These are phyloP conservation scores for Candida ascalaphidarum DNA, from an alignment of 805 yeast species.

Conservation along the genomic window DNA sequence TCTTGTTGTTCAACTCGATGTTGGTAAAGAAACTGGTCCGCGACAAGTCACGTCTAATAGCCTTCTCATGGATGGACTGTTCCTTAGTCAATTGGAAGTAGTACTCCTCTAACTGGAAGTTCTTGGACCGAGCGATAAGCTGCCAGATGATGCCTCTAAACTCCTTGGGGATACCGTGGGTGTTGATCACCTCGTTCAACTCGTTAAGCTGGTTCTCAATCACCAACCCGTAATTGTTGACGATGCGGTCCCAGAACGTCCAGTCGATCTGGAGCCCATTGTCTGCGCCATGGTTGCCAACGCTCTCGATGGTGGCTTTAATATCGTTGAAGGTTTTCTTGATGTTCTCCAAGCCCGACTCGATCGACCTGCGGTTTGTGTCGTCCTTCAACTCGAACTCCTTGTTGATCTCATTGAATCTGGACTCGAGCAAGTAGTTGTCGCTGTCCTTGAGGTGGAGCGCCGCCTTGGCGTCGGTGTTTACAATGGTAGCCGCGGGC, in stretches of 20 bases:
- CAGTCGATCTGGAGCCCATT: conserved; percentile 51
- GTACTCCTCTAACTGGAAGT: conserved; percentile 50
- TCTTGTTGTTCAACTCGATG: conserved; percentile 44
- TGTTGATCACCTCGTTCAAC: conserved; percentile 51
- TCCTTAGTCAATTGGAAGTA: conserved; percentile 42
- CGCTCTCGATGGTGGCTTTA: conserved; percentile 37
- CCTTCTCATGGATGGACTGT: conserved; percentile 58
- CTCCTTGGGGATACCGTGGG: conserved; percentile 73
- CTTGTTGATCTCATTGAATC: conserved; percentile 48
- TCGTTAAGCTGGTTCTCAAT: conserved; percentile 54
- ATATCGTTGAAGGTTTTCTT: conserved; percentile 39
- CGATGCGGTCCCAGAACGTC: conserved; percentile 84
- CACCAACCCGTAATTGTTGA: conserved; percentile 63
- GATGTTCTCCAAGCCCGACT: conserved; percentile 29
- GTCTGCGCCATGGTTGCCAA: conserved; percentile 20
- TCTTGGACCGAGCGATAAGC: conserved; percentile 71
- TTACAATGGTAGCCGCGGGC: conserved; percentile 8
- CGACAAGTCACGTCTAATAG: conserved; percentile 72
- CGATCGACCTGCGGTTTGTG: conserved; percentile 38
- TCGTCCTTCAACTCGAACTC: conserved; percentile 42
- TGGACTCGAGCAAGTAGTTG: conserved; percentile 51
- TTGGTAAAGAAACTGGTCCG: conserved; percentile 76
- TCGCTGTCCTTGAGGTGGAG: conserved; percentile 12
- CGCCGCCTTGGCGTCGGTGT: conserved; percentile 1
- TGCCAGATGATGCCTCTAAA: conserved; percentile 93